phyloP scores from a whole-genome alignment of 2,329 filamentous ascomycete species.

The Sporothrix brunneoviolacea region DNA sequence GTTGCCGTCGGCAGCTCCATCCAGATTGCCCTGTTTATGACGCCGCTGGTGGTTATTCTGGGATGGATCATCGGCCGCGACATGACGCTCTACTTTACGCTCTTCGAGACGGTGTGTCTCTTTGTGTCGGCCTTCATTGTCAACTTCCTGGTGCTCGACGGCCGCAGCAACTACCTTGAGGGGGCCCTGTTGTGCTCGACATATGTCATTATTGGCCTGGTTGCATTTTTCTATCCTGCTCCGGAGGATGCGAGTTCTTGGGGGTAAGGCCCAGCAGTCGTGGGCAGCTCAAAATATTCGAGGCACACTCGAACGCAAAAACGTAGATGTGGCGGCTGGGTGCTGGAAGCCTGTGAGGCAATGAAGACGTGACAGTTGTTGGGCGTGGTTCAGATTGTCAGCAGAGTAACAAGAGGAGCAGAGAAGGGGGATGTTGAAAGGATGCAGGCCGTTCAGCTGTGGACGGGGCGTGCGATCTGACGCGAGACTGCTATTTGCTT shows the following conservation, averaged over 20 bases:
- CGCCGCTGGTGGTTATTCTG: slow-evolving; percentile 62
- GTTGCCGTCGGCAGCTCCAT: slow-evolving; percentile 66
- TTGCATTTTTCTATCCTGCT: slow-evolving; percentile 59
- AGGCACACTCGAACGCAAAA: too few species aligned
- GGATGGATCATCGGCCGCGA: slow-evolving; percentile 62
- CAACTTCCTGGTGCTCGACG: slow-evolving; percentile 81
- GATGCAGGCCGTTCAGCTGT: too few species aligned
- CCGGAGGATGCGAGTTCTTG: slow-evolving; percentile 11
- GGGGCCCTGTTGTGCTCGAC: slow-evolving; percentile 62
- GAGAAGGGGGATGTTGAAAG: too few species aligned
- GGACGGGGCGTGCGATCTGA: too few species aligned
- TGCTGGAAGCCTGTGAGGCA: too few species aligned
- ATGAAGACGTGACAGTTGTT: too few species aligned
- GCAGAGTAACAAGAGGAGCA: too few species aligned
- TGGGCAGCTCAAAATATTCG: too few species aligned
- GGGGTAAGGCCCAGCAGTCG: too few species aligned
- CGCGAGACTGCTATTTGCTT: too few species aligned
- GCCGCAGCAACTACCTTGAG: slow-evolving; percentile 80
- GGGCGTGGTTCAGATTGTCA: too few species aligned
- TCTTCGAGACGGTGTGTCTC: slow-evolving; percentile 82
- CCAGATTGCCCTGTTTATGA: slow-evolving; percentile 66
- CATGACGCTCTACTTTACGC: slow-evolving; percentile 79
- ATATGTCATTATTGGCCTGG: slow-evolving; percentile 61
- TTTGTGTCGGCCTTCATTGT: slow-evolving; percentile 81
- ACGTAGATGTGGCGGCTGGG: too few species aligned